Base-by-base conservation (phyloP, 2,329 filamentous ascomycete genomes). In the Ceratocystis cacaofunesta region DNA sequence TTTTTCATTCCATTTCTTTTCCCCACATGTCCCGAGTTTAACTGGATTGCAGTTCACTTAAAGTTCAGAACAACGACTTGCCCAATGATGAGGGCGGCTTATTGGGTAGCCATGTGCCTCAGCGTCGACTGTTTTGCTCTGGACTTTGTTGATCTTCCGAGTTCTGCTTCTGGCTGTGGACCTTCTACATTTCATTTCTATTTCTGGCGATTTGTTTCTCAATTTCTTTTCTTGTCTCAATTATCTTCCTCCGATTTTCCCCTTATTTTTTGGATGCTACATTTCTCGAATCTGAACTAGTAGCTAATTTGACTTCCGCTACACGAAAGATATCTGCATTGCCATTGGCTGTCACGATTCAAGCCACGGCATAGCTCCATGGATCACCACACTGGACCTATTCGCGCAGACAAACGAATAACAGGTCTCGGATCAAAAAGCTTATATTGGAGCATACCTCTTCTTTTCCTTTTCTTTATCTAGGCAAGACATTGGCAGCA, bases 401-500 rank as follows among this genome's bases (percentile, higher is more conserved):
- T 41, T 41, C 19, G 48, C 48, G 19, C 19, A 25, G 48, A 52
- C 19, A 17, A 52, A 52, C 19, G 48, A 52, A 41, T 12, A 12
- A 12, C 36, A 12, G 10, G 36, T 41, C 36, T 41, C 36, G 10
- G 36, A 41, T 12, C 36, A 41, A 41, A 36, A 41, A 4, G 36
- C 36, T 41, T 41, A 41, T 41, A 41, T 41, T 41, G 36, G 36
- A 41, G 36, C 36, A 41, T 41, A 41, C 2, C 8, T 41, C 2
- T 41, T 69, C 50, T 65, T 61, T 68, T 68, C 67, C 70, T 69
- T 66, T 68, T 70, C 69, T 66, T 69, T 69, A 44, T 32, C 63
- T 65, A 41, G 10, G 10, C 36, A 41, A 12, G 36, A 3, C 36
- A 41, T 41, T 41, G 36, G 10, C 36, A 41, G 36, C 36, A 41